These are phyloP conservation scores for Populus deltoides DNA, from an alignment of 345 rosid genomes.

Conservation along the genomic window DNA sequence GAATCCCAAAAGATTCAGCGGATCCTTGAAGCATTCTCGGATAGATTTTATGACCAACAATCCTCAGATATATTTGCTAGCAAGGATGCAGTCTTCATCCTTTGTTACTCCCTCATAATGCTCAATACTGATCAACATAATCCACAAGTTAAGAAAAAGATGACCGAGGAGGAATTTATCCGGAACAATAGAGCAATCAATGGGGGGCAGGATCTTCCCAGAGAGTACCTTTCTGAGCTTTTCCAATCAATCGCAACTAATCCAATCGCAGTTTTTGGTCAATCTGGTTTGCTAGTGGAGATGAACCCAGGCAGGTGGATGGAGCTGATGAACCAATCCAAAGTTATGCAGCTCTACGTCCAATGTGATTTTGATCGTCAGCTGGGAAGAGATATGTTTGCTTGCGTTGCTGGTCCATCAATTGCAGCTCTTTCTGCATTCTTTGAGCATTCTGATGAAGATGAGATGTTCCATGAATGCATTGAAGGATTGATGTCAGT, in stretches of 20 bases:
- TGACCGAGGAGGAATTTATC: constrained; percentile 95
- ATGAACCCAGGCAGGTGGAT: constrained; percentile 82
- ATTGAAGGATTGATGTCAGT: constrained; percentile 81
- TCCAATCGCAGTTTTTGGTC: constrained; percentile 53
- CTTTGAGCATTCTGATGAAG: constrained; percentile 86
- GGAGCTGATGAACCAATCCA: constrained; percentile 62
- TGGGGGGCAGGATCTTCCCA: constrained; percentile 81
- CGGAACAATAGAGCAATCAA: constrained; percentile 82
- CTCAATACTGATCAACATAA: constrained; percentile 93
- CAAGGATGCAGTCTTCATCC: constrained; percentile 67
- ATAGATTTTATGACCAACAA: constrained; percentile 65
- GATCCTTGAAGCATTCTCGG: constrained; percentile 77
- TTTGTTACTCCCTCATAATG: constrained; percentile 91
- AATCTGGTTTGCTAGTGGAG: constrained; percentile 43
- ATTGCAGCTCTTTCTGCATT: constrained; percentile 81
- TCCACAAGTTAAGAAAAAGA: constrained; percentile 86
- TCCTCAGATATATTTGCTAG: constrained; percentile 61
- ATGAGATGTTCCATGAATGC: constrained; percentile 84
- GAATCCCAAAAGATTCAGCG: constrained; percentile 90
- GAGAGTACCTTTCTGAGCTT: constrained; percentile 82
- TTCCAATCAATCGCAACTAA: constrained; percentile 66
- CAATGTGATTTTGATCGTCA: constrained; percentile 59
- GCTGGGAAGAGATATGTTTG: constrained; percentile 88
- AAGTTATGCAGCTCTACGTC: constrained; percentile 40
- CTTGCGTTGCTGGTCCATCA: constrained; percentile 75